These are phyloP conservation scores for Penicillium italicum DNA, from an alignment of 2,329 filamentous ascomycete genomes.

Conservation along the genomic window DNA sequence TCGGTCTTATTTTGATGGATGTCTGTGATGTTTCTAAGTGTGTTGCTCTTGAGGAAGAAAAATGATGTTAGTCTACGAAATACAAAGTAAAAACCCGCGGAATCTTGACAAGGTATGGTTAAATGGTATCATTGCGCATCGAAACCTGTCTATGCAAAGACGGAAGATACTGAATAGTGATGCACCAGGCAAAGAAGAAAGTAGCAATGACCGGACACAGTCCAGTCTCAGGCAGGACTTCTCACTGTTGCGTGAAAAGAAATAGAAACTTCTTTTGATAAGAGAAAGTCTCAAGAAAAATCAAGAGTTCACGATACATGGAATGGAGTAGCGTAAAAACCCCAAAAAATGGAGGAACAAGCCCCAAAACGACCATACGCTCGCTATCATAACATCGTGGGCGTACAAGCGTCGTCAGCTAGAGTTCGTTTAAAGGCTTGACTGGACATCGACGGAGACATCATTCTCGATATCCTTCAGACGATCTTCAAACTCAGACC, in stretches of 20 bases:
- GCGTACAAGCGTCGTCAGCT: background rate
- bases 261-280: background rate
- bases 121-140: slow-evolving; percentile 13
- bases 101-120: background rate
- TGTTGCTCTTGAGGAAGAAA: background rate
- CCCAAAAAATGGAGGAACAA: slow-evolving; percentile 5
- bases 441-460: slow-evolving; percentile 13
- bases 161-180: slow-evolving; percentile 5
- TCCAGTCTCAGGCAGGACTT: background rate
- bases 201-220: background rate
- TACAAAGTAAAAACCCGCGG: background rate
- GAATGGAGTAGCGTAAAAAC: background rate
- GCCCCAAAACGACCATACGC: slow-evolving; percentile 28
- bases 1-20: background rate
- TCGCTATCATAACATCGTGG: slow-evolving; percentile 36
- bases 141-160: slow-evolving; percentile 12
- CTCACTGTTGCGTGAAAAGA: background rate
- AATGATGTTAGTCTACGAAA: background rate
- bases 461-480: slow-evolving; percentile 42
- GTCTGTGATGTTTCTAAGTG: too few relatives aligned
- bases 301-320: background rate
- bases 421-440: slow-evolving; percentile 13
- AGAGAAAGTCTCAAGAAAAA: background rate
- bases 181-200: slow-evolving; percentile 10
- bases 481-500: slow-evolving; percentile 45